Percentiles rank a stretch among this genome's conserved stretches.
Conservation (phyloP, 2,329 filamentous ascomycete genomes). For the Penicillium brasilianum region DNA sequence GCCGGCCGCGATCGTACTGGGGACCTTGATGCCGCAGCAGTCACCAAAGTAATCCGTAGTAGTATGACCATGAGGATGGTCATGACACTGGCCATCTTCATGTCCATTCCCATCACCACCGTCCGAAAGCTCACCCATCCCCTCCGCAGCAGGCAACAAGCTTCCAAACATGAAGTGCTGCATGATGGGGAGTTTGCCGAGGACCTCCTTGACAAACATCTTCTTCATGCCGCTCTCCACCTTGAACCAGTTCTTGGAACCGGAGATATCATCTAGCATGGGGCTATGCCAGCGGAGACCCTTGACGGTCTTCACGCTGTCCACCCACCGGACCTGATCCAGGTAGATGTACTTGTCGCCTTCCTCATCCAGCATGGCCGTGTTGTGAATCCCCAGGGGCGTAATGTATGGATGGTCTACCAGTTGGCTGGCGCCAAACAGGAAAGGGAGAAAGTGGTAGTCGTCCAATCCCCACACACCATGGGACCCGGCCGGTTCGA, state of each 20-base stretch:
- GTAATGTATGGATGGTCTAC: constrained; percentile 82
- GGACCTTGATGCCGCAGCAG: constrained; percentile 97
- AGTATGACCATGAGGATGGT: constrained; percentile 72
- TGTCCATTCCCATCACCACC: constrained; percentile 56
- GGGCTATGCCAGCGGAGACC: constrained; percentile 95
- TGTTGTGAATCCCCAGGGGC: constrained; percentile 82
- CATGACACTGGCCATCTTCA: constrained; percentile 64
- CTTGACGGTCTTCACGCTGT: constrained; percentile 94
- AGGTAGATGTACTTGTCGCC: constrained; percentile 85
- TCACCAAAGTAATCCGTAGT: constrained; percentile 75
- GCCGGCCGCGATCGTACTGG: constrained; percentile 88
- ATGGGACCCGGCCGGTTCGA: constrained; percentile 95
- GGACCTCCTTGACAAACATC: constrained; percentile 93
- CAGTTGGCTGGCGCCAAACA: constrained; percentile 91
- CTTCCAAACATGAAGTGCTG: constrained; percentile 96
- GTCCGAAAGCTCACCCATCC: constrained; percentile 65
- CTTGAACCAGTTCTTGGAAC: constrained; percentile 87
- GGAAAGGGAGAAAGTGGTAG: constrained; percentile 94
- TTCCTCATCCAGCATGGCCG: constrained; percentile 85
- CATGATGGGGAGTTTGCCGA: constrained; percentile 95
- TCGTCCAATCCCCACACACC: constrained; percentile 98
- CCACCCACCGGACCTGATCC: constrained; percentile 90
- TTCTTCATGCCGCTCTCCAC: constrained; percentile 93
- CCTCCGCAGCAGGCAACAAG: constrained; percentile 76
- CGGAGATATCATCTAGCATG: constrained; percentile 97